Evolutionary conservation across 1,139 yeast species (phyloP), one percentile per base, ranked within the genome.

Genomic region (Suhomyces choctaworum): DNA sequence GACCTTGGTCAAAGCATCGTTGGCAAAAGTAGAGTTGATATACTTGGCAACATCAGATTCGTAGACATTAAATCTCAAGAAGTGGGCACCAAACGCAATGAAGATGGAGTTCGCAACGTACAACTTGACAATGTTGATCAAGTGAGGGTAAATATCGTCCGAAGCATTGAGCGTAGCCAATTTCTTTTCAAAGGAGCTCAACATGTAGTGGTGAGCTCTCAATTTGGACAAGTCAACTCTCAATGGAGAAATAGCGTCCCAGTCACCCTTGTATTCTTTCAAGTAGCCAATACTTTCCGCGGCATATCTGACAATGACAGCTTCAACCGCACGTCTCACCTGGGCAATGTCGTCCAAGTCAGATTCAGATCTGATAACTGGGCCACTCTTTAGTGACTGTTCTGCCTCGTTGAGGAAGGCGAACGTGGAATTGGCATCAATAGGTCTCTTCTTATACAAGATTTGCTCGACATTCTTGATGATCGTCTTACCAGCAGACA

Each of bases 401-500:
- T 65, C 56, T 41, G 57, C 55, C 29, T 51, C 48, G 49, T 58
- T 64, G 52, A 78, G 66, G 58, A 76, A 77, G 9, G 58, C 54
- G 49, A 76, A 73, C 14, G 71, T 66, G 16, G 50, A 47, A 15
- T 28, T 34, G 7, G 42, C 25, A 8, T 68, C 71, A 28, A 63
- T 59, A 36, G 71, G 67, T 39, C 41, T 52, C 40, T 60, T 58
- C 35, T 64, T 58, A 31, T 55, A 51, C 34, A 62, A 42, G 22
- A 62, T 54, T 36, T 60, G 57, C 27, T 55, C 58, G 36, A 76
- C 71, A 48, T 73, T 70, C 63, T 82, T 84, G 46, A 82, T 64
- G 31, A 83, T 75, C 37, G 85, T 80, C 63, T 84, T 78, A 47
- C 96, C 97, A 44, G 89, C 80, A 42, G 89, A 82, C 61, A 87